Evolutionary conservation across 768 basidiomycete genomes (phyloP).

Genomic region (Psilocybe cyanescens): DNA sequence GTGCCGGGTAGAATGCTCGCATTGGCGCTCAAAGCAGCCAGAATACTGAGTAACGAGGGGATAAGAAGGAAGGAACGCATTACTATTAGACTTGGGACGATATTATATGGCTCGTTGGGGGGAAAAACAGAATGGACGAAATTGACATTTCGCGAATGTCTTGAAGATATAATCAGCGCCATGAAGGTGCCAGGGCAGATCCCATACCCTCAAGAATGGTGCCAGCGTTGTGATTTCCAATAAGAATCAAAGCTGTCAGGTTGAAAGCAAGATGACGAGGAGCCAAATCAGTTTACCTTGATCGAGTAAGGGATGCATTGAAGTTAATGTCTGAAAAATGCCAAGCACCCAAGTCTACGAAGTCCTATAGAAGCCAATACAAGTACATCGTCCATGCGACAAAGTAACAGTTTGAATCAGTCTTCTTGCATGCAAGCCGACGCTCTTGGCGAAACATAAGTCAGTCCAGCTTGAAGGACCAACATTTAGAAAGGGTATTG

Average conservation of each 20-base stretch:
- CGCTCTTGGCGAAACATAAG: not conserved
- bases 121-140: not conserved
- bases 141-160: not conserved
- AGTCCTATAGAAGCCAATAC: not conserved
- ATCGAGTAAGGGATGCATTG: not conserved
- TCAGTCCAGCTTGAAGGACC: not conserved
- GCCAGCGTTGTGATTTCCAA: not conserved
- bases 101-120: not conserved
- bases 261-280: not conserved
- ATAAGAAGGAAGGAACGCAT: slow-evolving; percentile 7
- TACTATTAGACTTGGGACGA: not conserved
- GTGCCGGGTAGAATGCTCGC: not conserved
- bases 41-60: not conserved
- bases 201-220: not conserved
- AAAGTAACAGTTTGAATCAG: not conserved
- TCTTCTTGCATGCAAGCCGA: not conserved
- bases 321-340: not conserved
- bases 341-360: not conserved
- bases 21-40: slow-evolving; percentile 1
- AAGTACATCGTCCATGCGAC: not conserved
- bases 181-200: not conserved
- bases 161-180: not conserved
- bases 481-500: too few relatives aligned
- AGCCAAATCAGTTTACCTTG: not conserved
- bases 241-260: not conserved